Conservation (phyloP, 495 filamentous ascomycete species). For the Trichoderma gamsii region DNA sequence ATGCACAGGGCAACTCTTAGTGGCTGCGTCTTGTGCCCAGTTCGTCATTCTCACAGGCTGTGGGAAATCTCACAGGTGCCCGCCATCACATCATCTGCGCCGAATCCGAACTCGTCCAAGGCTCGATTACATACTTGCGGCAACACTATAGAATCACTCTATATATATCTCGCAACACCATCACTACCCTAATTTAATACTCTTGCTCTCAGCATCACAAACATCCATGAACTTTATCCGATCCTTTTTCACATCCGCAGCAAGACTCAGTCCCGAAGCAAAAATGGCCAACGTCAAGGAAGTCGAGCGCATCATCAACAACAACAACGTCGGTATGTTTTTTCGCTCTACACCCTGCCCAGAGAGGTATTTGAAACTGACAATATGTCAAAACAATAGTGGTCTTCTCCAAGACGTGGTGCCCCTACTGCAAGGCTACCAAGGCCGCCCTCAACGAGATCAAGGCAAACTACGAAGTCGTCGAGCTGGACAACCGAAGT, state of each 20-base stretch:
- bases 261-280: constrained; percentile 43
- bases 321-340: constrained; percentile 78
- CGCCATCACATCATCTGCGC: too few relatives aligned
- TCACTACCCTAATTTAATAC: not conserved
- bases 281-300: constrained; percentile 85
- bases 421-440: constrained; percentile 83
- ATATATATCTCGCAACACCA: not conserved
- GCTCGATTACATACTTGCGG: too few relatives aligned
- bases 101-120: too few relatives aligned
- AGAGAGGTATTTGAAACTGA: not conserved
- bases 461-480: constrained; percentile 63
- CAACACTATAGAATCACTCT: not conserved
- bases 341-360: not conserved
- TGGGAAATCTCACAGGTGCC: too few relatives aligned
- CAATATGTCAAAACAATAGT: constrained; percentile 40
- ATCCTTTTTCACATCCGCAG: constrained; percentile 52
- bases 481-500: constrained; percentile 86
- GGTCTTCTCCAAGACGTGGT: constrained; percentile 94
- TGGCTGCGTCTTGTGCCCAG: too few relatives aligned
- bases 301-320: constrained; percentile 80
- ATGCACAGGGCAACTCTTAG: too few relatives aligned
- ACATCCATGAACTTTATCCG: constrained; percentile 69
- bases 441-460: constrained; percentile 64
- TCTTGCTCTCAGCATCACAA: not conserved
- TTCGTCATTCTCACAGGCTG: too few relatives aligned